phyloP scores from a whole-genome alignment of 495 filamentous ascomycete species.

The Hyaloscypha hepaticicola region DNA sequence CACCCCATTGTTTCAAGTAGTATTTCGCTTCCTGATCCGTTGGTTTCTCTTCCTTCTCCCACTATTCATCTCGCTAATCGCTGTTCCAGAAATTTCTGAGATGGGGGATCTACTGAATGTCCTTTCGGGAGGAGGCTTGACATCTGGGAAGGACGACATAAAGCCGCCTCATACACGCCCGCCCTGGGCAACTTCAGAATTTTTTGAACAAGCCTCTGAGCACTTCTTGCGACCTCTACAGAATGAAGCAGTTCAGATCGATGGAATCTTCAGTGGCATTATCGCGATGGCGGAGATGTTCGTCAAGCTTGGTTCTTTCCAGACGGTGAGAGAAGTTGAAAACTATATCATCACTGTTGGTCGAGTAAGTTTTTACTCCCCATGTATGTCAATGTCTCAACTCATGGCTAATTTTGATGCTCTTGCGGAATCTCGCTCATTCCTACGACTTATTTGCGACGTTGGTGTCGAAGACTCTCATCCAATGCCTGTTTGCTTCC shows the following conservation, averaged over 20 bases:
- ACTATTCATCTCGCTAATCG: constrained; percentile 1
- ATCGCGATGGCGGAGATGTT: constrained; percentile 18
- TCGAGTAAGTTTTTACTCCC: constrained; percentile 4
- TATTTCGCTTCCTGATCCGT: constrained; percentile 8
- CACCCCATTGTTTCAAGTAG: constrained; percentile 15
- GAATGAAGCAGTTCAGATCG: constrained; percentile 3
- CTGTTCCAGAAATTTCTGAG: constrained; percentile 14
- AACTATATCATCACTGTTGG: constrained; percentile 21
- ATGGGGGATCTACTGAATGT: constrained; percentile 12
- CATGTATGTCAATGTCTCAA: neutral
- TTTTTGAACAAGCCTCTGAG: constrained; percentile 9
- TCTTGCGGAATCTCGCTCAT: constrained; percentile 3
- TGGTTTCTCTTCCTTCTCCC: constrained; percentile 5
- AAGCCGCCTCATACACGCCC: neutral
- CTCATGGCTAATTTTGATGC: neutral
- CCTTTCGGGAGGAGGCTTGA: constrained; percentile 12
- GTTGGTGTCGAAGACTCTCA: constrained; percentile 12
- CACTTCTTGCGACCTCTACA: constrained; percentile 8
- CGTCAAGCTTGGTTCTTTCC: constrained; percentile 13
- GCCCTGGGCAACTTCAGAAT: constrained; percentile 8
- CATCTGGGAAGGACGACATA: neutral
- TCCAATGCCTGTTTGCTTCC: constrained; percentile 16
- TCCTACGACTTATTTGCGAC: constrained; percentile 9
- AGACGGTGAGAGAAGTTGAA: constrained; percentile 20
- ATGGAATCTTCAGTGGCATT: constrained; percentile 12